A percentile compares a stretch with the other conserved stretches of the same genome.
Evolutionary conservation across 805 yeast species (phyloP).

Genomic region (Priceomyces haplophilus): DNA sequence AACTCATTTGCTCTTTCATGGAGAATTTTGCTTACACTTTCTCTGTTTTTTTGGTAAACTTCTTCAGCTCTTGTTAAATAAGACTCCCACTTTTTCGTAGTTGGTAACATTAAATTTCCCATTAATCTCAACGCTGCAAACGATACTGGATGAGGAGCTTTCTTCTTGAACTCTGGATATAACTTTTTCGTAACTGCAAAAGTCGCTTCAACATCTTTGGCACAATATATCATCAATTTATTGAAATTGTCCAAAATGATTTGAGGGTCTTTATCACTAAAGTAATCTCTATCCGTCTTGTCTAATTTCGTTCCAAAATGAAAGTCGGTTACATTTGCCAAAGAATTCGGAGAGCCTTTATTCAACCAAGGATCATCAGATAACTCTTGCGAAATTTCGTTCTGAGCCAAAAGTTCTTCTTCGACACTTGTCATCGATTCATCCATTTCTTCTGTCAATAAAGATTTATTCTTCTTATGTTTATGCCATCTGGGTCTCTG

Average conservation of each 20-base stretch:
- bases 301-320: conserved; percentile 70
- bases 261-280: conserved; percentile 52
- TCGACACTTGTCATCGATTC: conserved; percentile 18
- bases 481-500: conserved; percentile 79
- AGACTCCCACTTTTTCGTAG: conserved; percentile 66
- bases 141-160: conserved; percentile 92
- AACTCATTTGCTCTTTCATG: conserved; percentile 58
- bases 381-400: conserved; percentile 23
- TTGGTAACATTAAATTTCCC: conserved; percentile 74
- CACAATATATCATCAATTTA: conserved; percentile 73
- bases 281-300: conserved; percentile 65
- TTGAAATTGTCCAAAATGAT: conserved; percentile 57
- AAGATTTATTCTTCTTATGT: conserved; percentile 41
- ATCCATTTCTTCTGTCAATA: conserved; percentile 14
- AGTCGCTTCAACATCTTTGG: conserved; percentile 77
- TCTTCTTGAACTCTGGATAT: conserved; percentile 61
- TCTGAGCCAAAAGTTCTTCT: not conserved
- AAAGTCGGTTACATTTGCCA: conserved; percentile 73
- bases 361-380: conserved; percentile 82
- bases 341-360: conserved; percentile 71
- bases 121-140: conserved; percentile 80
- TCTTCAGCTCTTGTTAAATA: conserved; percentile 70
- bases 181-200: conserved; percentile 63
- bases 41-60: conserved; percentile 57
- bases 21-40: conserved; percentile 56